phyloP scores from a whole-genome alignment of 768 basidiomycete genomes.

The Leccinum subgranulosum region DNA sequence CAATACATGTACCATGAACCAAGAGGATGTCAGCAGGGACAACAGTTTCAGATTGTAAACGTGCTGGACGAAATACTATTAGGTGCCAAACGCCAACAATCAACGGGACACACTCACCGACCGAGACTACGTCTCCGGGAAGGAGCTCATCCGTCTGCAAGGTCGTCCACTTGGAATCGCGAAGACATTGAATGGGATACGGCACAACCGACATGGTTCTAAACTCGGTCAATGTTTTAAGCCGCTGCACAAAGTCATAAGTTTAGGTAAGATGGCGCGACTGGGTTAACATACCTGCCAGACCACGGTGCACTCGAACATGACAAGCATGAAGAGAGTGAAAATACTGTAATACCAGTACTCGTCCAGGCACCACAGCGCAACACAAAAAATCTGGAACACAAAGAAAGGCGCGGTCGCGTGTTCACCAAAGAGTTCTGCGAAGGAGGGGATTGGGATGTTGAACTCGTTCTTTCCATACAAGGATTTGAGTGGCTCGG shows the following conservation, averaged over 20 bases:
- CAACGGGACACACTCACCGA: conserved; percentile 51
- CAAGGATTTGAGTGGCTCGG: conserved; percentile 53
- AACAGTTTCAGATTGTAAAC: conserved; percentile 74
- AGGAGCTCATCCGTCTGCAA: conserved; percentile 84
- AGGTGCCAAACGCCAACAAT: not conserved
- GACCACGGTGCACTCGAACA: conserved; percentile 98
- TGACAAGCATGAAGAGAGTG: conserved; percentile 96
- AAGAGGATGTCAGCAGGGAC: conserved; percentile 93
- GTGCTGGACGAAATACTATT: conserved; percentile 38
- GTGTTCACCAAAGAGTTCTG: conserved; percentile 90
- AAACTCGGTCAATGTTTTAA: conserved; percentile 91
- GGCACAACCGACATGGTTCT: conserved; percentile 94
- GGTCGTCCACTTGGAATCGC: conserved; percentile 76
- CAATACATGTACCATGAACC: conserved; percentile 90
- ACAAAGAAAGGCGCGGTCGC: conserved; percentile 99
- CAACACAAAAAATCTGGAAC: conserved; percentile 97
- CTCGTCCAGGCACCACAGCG: conserved; percentile 95
- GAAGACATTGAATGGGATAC: conserved; percentile 78
- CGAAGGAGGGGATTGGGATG: conserved; percentile 94
- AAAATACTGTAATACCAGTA: conserved; percentile 99
- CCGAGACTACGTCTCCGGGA: conserved; percentile 85
- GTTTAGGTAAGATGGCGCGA: not conserved
- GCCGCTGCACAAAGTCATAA: conserved; percentile 52
- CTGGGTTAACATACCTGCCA: conserved; percentile 71
- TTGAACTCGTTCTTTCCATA: conserved; percentile 96